Evolutionary conservation across 177 flowering plant species (phyloP).

Genomic region (Vitis hybrid): DNA sequence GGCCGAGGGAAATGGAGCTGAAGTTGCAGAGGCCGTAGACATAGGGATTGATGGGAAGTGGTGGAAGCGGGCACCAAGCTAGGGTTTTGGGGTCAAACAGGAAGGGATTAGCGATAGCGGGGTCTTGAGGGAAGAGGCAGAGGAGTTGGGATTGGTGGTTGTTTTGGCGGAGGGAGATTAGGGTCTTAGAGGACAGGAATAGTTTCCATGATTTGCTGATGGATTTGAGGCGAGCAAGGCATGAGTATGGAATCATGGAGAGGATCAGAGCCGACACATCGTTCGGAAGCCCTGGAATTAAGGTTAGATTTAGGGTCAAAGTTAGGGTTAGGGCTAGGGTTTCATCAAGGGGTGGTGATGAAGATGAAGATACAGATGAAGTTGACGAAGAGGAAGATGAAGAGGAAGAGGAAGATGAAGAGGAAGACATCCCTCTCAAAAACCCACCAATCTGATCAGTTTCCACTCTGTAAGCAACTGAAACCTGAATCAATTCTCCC

Average conservation of each 20-base stretch:
- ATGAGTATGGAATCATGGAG: constrained; percentile 65
- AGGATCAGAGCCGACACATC: constrained; percentile 64
- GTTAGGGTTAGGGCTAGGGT: constrained; percentile 25
- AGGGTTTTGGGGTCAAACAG: constrained; percentile 65
- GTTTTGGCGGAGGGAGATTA: constrained; percentile 44
- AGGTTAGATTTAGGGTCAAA: constrained; percentile 16
- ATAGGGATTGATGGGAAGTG: constrained; percentile 76
- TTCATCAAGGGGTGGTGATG: constrained; percentile 18
- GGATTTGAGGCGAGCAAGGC: constrained; percentile 61
- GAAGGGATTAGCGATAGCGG: constrained; percentile 59
- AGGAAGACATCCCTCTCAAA: constrained; percentile 5
- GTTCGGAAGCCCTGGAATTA: constrained; percentile 83
- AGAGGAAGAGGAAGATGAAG: constrained; percentile 5
- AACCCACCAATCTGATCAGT: background rate
- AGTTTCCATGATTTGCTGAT: constrained; percentile 67
- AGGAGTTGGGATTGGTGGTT: constrained; percentile 49
- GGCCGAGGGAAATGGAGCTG: constrained; percentile 49
- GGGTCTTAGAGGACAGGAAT: constrained; percentile 65
- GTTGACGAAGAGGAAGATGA: constrained; percentile 12
- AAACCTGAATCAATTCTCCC: background rate
- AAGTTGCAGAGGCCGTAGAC: constrained; percentile 81
- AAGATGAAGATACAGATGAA: constrained; percentile 11
- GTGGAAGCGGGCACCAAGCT: constrained; percentile 72
- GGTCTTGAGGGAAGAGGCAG: constrained; percentile 84
- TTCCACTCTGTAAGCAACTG: background rate